Evolutionary conservation across 225 moss, liverwort and hornwort genomes (phyloP).

Genomic region (Ulota crispa): DNA sequence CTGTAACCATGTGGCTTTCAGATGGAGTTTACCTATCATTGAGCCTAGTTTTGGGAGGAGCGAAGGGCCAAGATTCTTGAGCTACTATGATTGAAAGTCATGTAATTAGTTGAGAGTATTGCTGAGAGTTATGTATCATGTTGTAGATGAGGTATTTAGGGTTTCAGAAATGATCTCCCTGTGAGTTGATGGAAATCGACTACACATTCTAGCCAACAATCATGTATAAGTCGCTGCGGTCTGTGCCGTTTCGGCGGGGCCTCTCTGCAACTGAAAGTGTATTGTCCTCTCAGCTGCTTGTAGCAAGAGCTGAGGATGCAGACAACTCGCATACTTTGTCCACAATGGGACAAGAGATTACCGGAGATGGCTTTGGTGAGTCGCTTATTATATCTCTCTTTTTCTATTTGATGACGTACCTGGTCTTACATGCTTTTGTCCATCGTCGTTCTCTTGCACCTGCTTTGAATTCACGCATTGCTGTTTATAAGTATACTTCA

Average conservation of each 20-base stretch:
- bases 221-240: conserved; percentile 41
- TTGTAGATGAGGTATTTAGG: conserved; percentile 12
- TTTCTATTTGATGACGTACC: background rate
- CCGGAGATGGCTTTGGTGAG: conserved; percentile 29
- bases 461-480: background rate
- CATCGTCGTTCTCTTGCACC: background rate
- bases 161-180: conserved; percentile 20
- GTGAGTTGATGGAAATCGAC: conserved; percentile 28
- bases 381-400: background rate
- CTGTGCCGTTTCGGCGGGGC: conserved; percentile 35
- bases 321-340: conserved; percentile 20
- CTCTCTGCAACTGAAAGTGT: conserved; percentile 24
- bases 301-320: conserved; percentile 23
- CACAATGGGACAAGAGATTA: conserved; percentile 28
- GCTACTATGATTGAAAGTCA: background rate
- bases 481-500: background rate
- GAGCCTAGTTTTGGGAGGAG: background rate
- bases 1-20: background rate
- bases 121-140: conserved; percentile 7
- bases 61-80: background rate
- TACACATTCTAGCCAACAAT: conserved; percentile 10
- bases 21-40: background rate
- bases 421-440: background rate
- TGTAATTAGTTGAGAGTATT: background rate
- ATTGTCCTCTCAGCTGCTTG: conserved; percentile 29